Evolutionary conservation across 2,329 filamentous ascomycete genomes (phyloP).

Genomic region (Fusarium sp.): DNA sequence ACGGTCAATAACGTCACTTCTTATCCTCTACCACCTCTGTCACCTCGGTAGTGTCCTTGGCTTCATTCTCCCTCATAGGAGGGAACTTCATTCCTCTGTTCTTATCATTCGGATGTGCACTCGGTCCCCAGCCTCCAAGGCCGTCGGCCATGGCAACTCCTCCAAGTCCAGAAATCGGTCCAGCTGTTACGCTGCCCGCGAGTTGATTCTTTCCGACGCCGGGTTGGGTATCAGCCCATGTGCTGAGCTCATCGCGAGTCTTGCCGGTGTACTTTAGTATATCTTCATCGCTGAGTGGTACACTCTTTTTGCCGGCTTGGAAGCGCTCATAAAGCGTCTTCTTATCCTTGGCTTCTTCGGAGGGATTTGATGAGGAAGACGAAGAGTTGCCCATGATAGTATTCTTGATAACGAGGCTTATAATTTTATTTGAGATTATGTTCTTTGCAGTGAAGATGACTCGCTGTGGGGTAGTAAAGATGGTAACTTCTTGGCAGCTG

Average conservation of each 20-base stretch:
- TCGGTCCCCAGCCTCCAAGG: slow-evolving; percentile 49
- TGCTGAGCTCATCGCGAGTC: slow-evolving; percentile 46
- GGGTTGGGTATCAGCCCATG: slow-evolving; percentile 51
- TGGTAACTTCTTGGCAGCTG: not conserved
- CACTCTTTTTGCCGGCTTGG: slow-evolving; percentile 46
- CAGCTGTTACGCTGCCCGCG: slow-evolving; percentile 47
- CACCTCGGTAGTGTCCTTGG: not conserved
- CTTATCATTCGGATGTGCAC: slow-evolving; percentile 39
- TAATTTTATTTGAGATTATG: no score
- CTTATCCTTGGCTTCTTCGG: slow-evolving; percentile 35
- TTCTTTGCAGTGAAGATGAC: not conserved
- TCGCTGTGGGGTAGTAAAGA: no score
- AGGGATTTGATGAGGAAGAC: slow-evolving; percentile 3
- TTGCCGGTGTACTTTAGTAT: slow-evolving; percentile 55
- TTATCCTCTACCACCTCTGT: not conserved
- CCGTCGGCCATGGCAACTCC: slow-evolving; percentile 45
- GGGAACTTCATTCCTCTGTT: slow-evolving; percentile 51
- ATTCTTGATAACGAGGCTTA: not conserved
- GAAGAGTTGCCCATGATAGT: slow-evolving; percentile 22
- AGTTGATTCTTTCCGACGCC: slow-evolving; percentile 54
- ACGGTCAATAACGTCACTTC: not conserved
- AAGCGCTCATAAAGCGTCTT: slow-evolving; percentile 46
- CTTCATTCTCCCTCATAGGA: slow-evolving; percentile 24
- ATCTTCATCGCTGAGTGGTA: slow-evolving; percentile 51
- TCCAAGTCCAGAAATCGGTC: slow-evolving; percentile 45